phyloP scores from a whole-genome alignment of 805 yeast species.

The Wickerhamomyces bovis region DNA sequence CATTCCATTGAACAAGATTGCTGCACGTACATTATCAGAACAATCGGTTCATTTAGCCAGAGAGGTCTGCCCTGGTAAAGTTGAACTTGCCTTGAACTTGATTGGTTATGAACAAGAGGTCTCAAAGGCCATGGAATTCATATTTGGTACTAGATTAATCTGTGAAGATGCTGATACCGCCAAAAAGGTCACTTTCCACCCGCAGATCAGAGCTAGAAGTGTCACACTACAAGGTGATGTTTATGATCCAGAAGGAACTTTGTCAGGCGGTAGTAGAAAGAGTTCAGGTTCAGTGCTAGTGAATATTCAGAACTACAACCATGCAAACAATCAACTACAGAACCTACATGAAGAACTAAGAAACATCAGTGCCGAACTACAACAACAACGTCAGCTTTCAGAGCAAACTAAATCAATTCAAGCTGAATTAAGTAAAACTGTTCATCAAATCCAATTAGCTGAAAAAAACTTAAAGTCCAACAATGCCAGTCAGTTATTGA shows the following conservation, averaged over 20 bases:
- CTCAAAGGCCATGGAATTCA: conserved; percentile 78
- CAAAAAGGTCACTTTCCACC: conserved; percentile 80
- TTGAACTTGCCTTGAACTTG: conserved; percentile 81
- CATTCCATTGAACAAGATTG: conserved; percentile 84
- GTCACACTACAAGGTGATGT: conserved; percentile 91
- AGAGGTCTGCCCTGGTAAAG: conserved; percentile 72
- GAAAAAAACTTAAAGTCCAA: conserved; percentile 50
- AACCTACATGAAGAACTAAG: conserved; percentile 38
- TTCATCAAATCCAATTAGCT: conserved; percentile 53
- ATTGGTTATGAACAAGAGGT: conserved; percentile 70
- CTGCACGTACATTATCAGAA: conserved; percentile 49
- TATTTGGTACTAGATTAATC: conserved; percentile 85
- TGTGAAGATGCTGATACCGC: conserved; percentile 89
- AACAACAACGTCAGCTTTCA: conserved; percentile 36
- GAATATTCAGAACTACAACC: conserved; percentile 61
- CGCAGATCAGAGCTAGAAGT: conserved; percentile 69
- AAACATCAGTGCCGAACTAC: conserved; percentile 34
- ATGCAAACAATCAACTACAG: conserved; percentile 32
- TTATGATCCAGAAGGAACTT: conserved; percentile 93
- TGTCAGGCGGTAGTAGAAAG: conserved; percentile 89
- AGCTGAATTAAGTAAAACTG: conserved; percentile 48
- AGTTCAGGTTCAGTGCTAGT: conserved; percentile 51
- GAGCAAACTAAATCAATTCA: conserved; percentile 49
- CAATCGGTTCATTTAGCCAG: conserved; percentile 61
- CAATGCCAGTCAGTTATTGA: conserved; percentile 49